phyloP scores from a whole-genome alignment of 768 basidiomycete genomes.

The Auricularia sp. region DNA sequence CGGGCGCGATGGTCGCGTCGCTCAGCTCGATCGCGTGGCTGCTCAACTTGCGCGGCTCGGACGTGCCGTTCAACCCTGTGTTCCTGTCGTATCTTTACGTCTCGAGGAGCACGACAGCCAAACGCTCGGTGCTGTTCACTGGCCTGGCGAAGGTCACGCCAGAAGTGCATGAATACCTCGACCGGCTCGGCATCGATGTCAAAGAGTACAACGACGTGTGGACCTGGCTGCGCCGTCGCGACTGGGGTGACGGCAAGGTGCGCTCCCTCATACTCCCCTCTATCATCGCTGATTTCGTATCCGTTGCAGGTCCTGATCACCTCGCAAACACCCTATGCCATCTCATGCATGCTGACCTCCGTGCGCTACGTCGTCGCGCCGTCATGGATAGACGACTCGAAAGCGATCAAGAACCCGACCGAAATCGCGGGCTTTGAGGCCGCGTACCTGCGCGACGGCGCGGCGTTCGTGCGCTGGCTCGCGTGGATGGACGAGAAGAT shows the following conservation, averaged over 20 bases:
- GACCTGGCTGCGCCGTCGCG: slow-evolving; percentile 62
- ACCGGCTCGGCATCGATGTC: slow-evolving; percentile 44
- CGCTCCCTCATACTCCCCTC: slow-evolving; percentile 8
- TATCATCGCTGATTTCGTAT: slow-evolving; percentile 3
- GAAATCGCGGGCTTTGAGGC: slow-evolving; percentile 75
- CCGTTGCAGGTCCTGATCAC: slow-evolving; percentile 48
- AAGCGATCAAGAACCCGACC: slow-evolving; percentile 79
- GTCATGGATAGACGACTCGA: slow-evolving; percentile 63
- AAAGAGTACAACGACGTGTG: slow-evolving; percentile 71
- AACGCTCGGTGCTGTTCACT: slow-evolving; percentile 54
- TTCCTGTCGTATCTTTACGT: slow-evolving; percentile 84
- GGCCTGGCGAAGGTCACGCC: slow-evolving; percentile 55
- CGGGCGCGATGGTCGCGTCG: slow-evolving; percentile 34
- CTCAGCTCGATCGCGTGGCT: slow-evolving; percentile 69
- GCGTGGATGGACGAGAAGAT: slow-evolving; percentile 86
- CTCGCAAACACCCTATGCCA: slow-evolving; percentile 70
- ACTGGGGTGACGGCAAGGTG: slow-evolving; percentile 75
- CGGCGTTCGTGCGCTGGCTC: slow-evolving; percentile 75
- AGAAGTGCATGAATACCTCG: slow-evolving; percentile 49
- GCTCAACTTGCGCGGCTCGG: slow-evolving; percentile 80
- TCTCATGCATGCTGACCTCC: slow-evolving; percentile 76
- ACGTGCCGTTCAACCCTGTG: slow-evolving; percentile 87
- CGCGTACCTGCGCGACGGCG: slow-evolving; percentile 87
- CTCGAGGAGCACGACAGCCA: slow-evolving; percentile 37
- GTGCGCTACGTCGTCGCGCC: slow-evolving; percentile 67